These are phyloP conservation scores for Chrysoporthe cubensis DNA, from an alignment of 2,329 filamentous ascomycete genomes.

Conservation along the genomic window DNA sequence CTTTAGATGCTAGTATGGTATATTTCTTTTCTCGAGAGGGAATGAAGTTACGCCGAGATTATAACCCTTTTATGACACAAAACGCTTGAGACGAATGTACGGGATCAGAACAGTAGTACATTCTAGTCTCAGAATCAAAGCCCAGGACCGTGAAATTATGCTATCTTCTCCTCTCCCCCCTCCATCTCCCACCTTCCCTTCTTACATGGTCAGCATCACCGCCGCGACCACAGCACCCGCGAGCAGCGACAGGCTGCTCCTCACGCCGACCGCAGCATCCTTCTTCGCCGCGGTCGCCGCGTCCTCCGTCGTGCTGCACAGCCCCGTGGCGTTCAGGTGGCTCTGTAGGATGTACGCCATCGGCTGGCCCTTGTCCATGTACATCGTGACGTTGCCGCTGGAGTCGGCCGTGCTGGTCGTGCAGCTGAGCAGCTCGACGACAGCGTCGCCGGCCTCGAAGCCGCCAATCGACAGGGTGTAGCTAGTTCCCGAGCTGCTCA, in stretches of 20 bases:
- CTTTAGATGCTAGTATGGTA: not conserved
- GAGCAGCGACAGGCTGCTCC: constrained; percentile 20
- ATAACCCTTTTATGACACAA: not conserved
- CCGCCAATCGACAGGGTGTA: constrained; percentile 34
- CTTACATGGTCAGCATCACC: constrained; percentile 26
- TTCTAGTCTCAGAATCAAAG: not conserved
- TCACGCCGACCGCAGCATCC: constrained; percentile 18
- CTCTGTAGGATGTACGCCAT: constrained; percentile 29
- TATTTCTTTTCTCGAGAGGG: not conserved
- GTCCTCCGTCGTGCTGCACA: constrained; percentile 26
- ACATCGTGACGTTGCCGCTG: constrained; percentile 29
- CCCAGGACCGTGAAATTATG: not conserved
- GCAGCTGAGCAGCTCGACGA: constrained; percentile 34
- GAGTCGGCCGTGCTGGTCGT: constrained; percentile 28
- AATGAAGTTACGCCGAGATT: not conserved
- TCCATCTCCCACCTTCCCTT: not conserved
- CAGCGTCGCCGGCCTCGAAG: constrained; percentile 34
- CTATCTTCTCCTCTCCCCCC: not conserved
- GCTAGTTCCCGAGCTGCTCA: constrained; percentile 39
- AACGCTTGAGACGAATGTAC: not conserved
- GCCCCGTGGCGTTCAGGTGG: constrained; percentile 15
- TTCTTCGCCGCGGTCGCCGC: constrained; percentile 19
- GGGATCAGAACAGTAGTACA: not conserved
- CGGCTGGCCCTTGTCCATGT: constrained; percentile 26
- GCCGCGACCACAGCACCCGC: constrained; percentile 13